Conservation (phyloP, 768 basidiomycete genomes). For the Xerocomellus chrysenteron region DNA sequence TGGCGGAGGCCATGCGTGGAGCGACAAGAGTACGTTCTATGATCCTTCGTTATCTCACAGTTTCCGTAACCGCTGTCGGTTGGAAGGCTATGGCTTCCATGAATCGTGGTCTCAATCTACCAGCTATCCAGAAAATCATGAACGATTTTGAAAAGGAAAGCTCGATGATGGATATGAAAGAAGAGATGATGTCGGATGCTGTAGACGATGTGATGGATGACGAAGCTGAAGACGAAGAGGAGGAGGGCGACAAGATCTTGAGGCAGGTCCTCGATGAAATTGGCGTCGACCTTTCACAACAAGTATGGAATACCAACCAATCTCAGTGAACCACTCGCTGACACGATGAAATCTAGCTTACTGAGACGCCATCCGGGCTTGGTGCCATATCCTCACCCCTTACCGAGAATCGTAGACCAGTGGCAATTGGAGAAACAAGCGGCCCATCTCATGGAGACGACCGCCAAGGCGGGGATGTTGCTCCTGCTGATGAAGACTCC, state of each 20-base stretch:
- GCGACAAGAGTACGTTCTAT: constrained; percentile 79
- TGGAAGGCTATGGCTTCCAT: constrained; percentile 94
- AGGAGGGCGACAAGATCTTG: constrained; percentile 92
- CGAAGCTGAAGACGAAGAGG: constrained; percentile 90
- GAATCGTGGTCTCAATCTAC: constrained; percentile 95
- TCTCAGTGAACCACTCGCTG: constrained; percentile 1
- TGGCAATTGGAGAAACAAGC: constrained; percentile 75
- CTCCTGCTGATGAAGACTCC: constrained; percentile 80
- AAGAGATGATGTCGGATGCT: constrained; percentile 99
- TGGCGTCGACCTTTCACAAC: constrained; percentile 86
- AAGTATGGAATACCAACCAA: constrained; percentile 42
- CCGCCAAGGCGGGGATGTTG: constrained; percentile 37
- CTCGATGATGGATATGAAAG: constrained; percentile 99
- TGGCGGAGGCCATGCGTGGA: constrained; percentile 99
- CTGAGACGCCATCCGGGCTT: constrained; percentile 77
- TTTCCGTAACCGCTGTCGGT: constrained; percentile 1
- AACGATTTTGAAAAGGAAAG: constrained; percentile 98
- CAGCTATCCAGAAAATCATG: constrained; percentile 94
- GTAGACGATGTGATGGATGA: constrained; percentile 98
- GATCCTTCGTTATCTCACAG: background rate
- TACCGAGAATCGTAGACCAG: constrained; percentile 67
- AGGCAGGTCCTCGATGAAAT: constrained; percentile 98
- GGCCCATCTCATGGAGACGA: constrained; percentile 37
- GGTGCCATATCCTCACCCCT: constrained; percentile 59
- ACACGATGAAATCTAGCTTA: constrained; percentile 52